Percentiles rank a stretch among this genome's conserved stretches.
phyloP scores from a whole-genome alignment of 2,329 filamentous ascomycete genomes.

The Arachnopeziza araneosa region DNA sequence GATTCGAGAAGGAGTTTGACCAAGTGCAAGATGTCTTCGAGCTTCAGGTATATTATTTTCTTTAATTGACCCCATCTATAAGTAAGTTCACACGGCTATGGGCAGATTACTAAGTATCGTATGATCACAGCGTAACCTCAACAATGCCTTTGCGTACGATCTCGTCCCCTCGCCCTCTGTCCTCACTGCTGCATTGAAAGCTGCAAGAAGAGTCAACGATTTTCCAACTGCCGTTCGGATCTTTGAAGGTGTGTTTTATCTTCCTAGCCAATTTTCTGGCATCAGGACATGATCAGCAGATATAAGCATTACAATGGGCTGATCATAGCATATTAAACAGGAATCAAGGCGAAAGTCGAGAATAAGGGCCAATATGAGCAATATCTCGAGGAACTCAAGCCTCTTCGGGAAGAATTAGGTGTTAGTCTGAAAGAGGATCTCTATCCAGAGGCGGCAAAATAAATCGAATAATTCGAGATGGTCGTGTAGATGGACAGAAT shows the following conservation, averaged over 20 bases:
- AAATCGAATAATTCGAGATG: conserved; percentile 3
- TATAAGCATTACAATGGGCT: conserved; percentile 3
- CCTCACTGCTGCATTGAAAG: conserved; percentile 84
- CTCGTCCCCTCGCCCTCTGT: conserved; percentile 92
- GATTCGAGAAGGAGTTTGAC: conserved; percentile 99
- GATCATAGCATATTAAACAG: conserved; percentile 41
- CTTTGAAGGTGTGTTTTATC: conserved; percentile 75
- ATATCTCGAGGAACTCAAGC: conserved; percentile 90
- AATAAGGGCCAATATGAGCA: conserved; percentile 96
- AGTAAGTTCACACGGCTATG: neutral
- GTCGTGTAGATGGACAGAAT: conserved; percentile 21
- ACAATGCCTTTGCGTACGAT: conserved; percentile 99
- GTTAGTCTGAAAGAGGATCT: conserved; percentile 87
- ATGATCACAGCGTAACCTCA: conserved; percentile 71
- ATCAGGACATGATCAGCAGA: neutral
- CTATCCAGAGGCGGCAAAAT: conserved; percentile 57
- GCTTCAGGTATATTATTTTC: conserved; percentile 71
- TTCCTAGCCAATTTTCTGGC: neutral
- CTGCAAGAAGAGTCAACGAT: conserved; percentile 94
- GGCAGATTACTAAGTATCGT: conserved; percentile 23
- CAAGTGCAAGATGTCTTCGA: conserved; percentile 97
- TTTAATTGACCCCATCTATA: neutral
- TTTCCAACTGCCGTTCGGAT: conserved; percentile 96
- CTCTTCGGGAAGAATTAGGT: conserved; percentile 88
- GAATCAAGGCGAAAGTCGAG: conserved; percentile 99